Conservation (phyloP, 441 rosid genomes). For the Bocquillonia castaneifolia region DNA sequence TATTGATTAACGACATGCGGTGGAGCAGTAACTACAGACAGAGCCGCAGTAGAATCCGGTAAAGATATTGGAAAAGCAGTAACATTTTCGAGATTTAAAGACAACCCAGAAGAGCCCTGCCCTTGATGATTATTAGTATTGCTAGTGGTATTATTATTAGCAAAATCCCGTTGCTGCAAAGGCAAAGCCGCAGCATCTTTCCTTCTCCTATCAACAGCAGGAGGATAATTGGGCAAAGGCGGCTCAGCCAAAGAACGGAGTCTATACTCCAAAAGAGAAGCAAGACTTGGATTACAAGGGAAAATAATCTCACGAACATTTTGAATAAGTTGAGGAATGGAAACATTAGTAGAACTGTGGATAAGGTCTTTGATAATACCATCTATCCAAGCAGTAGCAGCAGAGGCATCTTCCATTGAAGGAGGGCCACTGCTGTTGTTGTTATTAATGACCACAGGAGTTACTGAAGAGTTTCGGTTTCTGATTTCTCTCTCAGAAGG, state of each 20-base stretch:
- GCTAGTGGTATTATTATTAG: too few species aligned
- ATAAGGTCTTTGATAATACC: conserved; percentile 82
- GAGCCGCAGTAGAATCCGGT: conserved; percentile 24
- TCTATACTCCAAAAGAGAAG: conserved; percentile 71
- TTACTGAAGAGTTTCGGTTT: conserved; percentile 10
- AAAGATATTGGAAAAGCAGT: conserved; percentile 13
- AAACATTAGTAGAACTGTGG: conserved; percentile 60
- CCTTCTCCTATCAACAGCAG: conserved; percentile 28
- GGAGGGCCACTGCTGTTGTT: not conserved
- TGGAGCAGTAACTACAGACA: not conserved
- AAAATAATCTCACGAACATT: conserved; percentile 86
- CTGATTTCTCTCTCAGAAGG: conserved; percentile 47
- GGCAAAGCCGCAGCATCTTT: conserved; percentile 25
- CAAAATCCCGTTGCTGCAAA: conserved; percentile 22
- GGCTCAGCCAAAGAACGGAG: conserved; percentile 70
- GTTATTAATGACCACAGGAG: not conserved
- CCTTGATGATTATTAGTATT: too few species aligned
- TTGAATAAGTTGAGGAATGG: conserved; percentile 90
- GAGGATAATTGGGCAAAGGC: conserved; percentile 20
- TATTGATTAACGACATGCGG: conserved; percentile 17
- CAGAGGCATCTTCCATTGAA: conserved; percentile 58
- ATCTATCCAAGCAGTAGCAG: conserved; percentile 78
- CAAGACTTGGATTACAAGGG: conserved; percentile 92
- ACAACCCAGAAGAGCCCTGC: conserved; percentile 30
- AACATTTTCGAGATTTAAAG: conserved; percentile 33